Conservation (phyloP, 1,284 basidiomycete genomes). For the Puccinia horiana region DNA sequence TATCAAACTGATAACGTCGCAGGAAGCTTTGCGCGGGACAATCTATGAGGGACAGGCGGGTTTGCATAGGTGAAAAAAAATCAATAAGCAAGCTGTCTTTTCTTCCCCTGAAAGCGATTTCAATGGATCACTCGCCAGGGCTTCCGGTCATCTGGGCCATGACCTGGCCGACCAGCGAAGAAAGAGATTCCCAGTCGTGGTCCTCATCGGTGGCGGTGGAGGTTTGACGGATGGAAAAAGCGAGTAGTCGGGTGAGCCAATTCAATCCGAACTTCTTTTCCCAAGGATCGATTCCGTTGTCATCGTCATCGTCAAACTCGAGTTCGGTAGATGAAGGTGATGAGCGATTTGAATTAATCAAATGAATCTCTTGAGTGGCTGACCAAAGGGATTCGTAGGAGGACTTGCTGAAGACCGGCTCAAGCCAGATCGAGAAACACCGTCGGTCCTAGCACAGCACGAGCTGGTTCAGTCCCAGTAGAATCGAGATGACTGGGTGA, state of each 20-base stretch:
- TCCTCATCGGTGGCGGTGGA: not conserved
- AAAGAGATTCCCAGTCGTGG: slow-evolving; percentile 33
- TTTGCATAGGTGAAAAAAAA: not conserved
- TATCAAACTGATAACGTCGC: slow-evolving; percentile 11
- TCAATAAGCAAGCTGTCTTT: not conserved
- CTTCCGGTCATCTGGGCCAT: slow-evolving; percentile 23
- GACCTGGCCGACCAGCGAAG: slow-evolving; percentile 20
- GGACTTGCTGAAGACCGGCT: slow-evolving; percentile 15
- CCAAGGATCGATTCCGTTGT: slow-evolving; percentile 29
- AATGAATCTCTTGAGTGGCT: not conserved
- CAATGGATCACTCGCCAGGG: slow-evolving; percentile 22
- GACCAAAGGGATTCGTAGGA: slow-evolving; percentile 11
- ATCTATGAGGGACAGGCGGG: not conserved
- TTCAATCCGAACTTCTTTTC: slow-evolving; percentile 13
- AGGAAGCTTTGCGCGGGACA: slow-evolving; percentile 1
- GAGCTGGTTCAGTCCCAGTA: not conserved
- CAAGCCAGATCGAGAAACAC: slow-evolving; percentile 11
- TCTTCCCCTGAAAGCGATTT: not conserved
- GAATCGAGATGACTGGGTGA: not conserved
- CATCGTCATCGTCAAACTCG: not conserved
- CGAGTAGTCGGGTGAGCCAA: slow-evolving; percentile 35
- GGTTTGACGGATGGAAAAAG: slow-evolving; percentile 2
- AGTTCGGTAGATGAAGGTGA: not conserved
- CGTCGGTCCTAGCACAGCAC: not conserved
- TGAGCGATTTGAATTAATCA: not conserved